These are phyloP conservation scores for Ustulina deusta DNA, from an alignment of 2,329 filamentous ascomycete species.

Conservation along the genomic window DNA sequence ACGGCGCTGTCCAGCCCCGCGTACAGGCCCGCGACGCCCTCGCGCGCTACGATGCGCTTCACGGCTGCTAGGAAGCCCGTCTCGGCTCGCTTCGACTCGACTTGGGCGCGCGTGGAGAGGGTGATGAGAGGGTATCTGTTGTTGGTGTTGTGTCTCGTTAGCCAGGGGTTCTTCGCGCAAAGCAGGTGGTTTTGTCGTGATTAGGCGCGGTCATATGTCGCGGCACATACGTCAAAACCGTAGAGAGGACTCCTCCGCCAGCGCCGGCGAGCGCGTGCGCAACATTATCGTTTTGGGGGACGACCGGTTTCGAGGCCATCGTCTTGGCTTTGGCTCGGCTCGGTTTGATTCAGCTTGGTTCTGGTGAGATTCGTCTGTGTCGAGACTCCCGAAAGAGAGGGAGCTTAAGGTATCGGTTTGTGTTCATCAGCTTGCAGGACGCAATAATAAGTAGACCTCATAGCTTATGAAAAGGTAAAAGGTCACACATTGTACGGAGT, in stretches of 20 bases:
- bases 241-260: constrained; percentile 93
- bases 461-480: constrained; percentile 9
- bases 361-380: constrained; percentile 1
- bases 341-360: not conserved
- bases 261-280: constrained; percentile 93
- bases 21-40: constrained; percentile 90
- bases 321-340: constrained; percentile 19
- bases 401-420: constrained; percentile 21
- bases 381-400: not conserved
- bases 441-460: constrained; percentile 17
- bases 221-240: constrained; percentile 83
- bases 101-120: constrained; percentile 95
- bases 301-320: constrained; percentile 65
- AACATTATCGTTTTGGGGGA: constrained; percentile 95
- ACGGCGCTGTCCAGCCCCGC: constrained; percentile 92
- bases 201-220: not conserved
- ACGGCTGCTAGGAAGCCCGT: constrained; percentile 86
- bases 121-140: constrained; percentile 93
- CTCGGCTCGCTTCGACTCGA: constrained; percentile 93
- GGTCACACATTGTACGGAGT: not conserved
- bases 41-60: constrained; percentile 87
- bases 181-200: not conserved
- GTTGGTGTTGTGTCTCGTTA: constrained; percentile 1
- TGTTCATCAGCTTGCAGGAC: constrained; percentile 9
- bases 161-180: not conserved